Evolutionary conservation across 1,284 basidiomycete species (phyloP), one percentile per base, ranked within the genome.

Genomic region (Ganoderma lingzhi): DNA sequence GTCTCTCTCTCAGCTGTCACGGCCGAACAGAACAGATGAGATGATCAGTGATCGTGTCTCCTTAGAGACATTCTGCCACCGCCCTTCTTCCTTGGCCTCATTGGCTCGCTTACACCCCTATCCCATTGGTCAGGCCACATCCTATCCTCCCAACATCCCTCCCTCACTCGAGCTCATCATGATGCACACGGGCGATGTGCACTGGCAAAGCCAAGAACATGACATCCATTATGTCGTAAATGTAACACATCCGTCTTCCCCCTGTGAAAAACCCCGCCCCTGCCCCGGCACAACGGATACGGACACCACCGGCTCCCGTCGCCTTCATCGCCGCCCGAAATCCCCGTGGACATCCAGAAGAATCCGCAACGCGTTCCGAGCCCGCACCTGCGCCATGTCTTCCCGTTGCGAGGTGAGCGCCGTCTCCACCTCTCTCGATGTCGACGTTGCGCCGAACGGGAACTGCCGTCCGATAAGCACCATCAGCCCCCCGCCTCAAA

Each of bases 291-390:
- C 76, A 6, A 28, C 14, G 48, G 48, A 51, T 51, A 23, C 45
- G n/a, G n/a, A 48, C n/a, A 48, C 45, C 9, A 6, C 74, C 76
- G 83, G 41, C 64, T 45, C 15, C 62, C 53, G 51, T 65, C 62
- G 73, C 45, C 68, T 73, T 48, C 74, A 66, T 44, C 78, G 77
- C 51, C 78, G 78, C 55, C 78, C 78, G 84, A 95, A 93, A 80
- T 95, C 93, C 45, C 93, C 92, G 80, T 94, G 93, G 44, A 94
- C 92, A 76, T 95, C 93, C 77, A 95, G 82, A 72, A 95, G 80
- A 71, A 95, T 95, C 80, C 94, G 95, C 76, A 98, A 87, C n/a
- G 96, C 96, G 84, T 97, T 97, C 70, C 96, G 87, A 28, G 96
- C 96, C 68, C 96, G 90, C 67, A 97, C 88, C 77, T 92, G 90